Conservation (phyloP, 2,329 filamentous ascomycete genomes). For the Fusarium haematococcum region DNA sequence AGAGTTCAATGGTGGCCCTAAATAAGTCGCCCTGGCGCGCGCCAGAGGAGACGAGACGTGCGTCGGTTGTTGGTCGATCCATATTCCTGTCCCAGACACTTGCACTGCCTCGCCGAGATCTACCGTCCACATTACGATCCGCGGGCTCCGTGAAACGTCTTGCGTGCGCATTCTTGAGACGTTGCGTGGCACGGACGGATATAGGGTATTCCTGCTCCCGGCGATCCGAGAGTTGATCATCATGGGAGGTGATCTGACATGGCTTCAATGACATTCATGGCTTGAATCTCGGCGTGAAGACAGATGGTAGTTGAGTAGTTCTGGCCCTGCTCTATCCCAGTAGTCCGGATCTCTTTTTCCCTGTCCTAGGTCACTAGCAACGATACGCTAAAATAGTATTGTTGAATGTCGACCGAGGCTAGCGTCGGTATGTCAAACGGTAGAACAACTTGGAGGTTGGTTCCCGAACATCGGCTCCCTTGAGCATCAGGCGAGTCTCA, state of each 20-base stretch:
- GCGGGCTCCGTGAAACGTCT: conserved; percentile 30
- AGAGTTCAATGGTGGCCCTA: conserved; percentile 23
- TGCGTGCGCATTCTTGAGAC: conserved; percentile 31
- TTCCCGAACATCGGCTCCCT: background rate
- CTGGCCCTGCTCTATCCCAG: background rate
- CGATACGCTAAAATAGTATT: background rate
- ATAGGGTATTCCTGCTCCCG: conserved; percentile 17
- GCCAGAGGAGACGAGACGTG: conserved; percentile 8
- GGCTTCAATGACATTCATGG: background rate
- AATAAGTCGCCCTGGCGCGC: conserved; percentile 12
- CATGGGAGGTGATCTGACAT: background rate
- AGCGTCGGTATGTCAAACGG: background rate
- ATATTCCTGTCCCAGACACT: conserved; percentile 15
- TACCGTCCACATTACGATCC: conserved; percentile 30
- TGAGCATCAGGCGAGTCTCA: background rate
- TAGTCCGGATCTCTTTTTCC: background rate
- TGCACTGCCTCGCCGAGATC: conserved; percentile 9
- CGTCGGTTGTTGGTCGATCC: conserved; percentile 18
- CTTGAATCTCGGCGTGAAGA: background rate
- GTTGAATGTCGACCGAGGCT: background rate
- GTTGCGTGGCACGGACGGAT: conserved; percentile 33
- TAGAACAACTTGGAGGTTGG: background rate
- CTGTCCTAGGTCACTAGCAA: background rate
- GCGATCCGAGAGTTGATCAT: conserved; percentile 4
- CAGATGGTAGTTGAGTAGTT: background rate